Evolutionary conservation across 208 protist genomes (phyloP), one percentile per base, ranked within the genome.

Genomic region (Porcisia hertigi): DNA sequence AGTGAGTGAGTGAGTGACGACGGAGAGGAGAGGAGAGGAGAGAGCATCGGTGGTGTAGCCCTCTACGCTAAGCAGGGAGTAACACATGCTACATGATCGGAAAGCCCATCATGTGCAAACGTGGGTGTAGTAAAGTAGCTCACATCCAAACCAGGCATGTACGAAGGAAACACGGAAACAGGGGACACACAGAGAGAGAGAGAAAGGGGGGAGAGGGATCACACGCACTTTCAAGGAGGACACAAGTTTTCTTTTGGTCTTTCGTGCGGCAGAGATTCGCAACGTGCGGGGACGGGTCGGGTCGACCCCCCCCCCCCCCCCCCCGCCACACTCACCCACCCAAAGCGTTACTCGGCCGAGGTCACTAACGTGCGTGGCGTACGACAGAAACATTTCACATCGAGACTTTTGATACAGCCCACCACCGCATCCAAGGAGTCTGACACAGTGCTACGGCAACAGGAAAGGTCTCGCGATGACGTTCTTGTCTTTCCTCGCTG

Each of bases 401-500:
- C 77, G 36, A 77, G 55, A 8, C 43, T 23, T 18, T 11, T 57
- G 14, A 81, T 11, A 47, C 58, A 77, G 20, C 77, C 77, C 34
- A 76, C 30, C 11, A 76, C n/a, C 16, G 23, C 43, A 57, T 73
- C 55, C 18, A 73, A 18, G 6, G 65, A 36, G 12, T 45, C 11
- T 0, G 65, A 54, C 12, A 25, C 54, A 2, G 66, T 59, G 18
- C 55, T 72, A 20, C n/a, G 25, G 8, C 55, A 23, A 12, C 45
- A 41, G 7, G 49, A 14, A 2, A 23, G 14, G 14, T 57, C 71
- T 12, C 9, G 18, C 16, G 16, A 59, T 20, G 30, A 16, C 41
- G 23, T 25, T 34, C 60, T 63, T 45, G 30, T 54, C 0, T 18
- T 18, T 49, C 62, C 12, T 5, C 53, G 62, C 53, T 34, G 63